Conservation (phyloP, 345 rosid species). For the Firmiana major region DNA sequence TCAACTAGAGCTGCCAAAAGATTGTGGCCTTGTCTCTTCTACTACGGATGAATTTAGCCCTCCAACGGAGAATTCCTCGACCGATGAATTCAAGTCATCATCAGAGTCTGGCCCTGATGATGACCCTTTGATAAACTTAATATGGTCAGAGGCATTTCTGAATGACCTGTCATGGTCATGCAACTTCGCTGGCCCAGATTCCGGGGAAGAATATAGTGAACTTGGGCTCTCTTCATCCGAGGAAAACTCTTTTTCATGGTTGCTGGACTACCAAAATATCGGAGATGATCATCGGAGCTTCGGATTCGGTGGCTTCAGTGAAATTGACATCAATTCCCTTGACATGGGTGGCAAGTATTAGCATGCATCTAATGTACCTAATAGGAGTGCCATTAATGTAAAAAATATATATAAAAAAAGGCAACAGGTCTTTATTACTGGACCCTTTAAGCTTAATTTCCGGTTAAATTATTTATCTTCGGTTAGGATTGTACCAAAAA, state of each 20-base stretch:
- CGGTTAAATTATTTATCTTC: not conserved
- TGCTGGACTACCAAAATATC: slow-evolving; percentile 34
- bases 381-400: not conserved
- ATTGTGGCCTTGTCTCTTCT: slow-evolving; percentile 9
- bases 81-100: slow-evolving; percentile 17
- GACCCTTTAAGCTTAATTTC: not conserved
- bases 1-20: not conserved
- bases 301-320: slow-evolving; percentile 40
- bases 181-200: slow-evolving; percentile 31
- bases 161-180: slow-evolving; percentile 50
- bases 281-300: slow-evolving; percentile 33
- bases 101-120: slow-evolving; percentile 20
- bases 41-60: slow-evolving; percentile 14
- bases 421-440: not conserved
- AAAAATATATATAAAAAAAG: no score
- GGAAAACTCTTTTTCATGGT: slow-evolving; percentile 41
- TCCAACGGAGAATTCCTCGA: slow-evolving; percentile 20
- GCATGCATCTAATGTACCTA: not conserved
- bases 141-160: slow-evolving; percentile 35
- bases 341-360: slow-evolving; percentile 26
- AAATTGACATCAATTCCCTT: slow-evolving; percentile 25
- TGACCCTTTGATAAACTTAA: slow-evolving; percentile 22
- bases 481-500: not conserved
- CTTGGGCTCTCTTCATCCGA: slow-evolving; percentile 34
- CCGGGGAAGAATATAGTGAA: slow-evolving; percentile 22